Percentiles rank a stretch among this genome's conserved stretches.
phyloP scores from a whole-genome alignment of 2,329 filamentous ascomycete species.

The Fusarium chuoi region DNA sequence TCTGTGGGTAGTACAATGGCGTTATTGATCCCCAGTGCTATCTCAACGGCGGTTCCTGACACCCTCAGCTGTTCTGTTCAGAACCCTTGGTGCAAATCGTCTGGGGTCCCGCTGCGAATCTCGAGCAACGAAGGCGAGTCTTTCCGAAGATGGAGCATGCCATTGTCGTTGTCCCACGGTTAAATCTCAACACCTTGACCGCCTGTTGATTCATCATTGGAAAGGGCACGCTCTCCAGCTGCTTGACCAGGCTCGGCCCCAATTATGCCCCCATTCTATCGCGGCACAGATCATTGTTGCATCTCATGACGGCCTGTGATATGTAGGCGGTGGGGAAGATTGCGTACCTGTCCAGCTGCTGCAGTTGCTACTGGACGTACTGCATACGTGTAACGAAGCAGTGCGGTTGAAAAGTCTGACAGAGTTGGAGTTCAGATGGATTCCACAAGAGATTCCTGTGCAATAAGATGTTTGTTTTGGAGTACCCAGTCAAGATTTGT shows the following conservation, averaged over 20 bases:
- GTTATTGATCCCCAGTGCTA: conserved; percentile 38
- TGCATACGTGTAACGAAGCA: background rate
- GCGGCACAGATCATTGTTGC: conserved; percentile 42
- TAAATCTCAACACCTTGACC: conserved; percentile 34
- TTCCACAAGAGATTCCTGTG: conserved; percentile 17
- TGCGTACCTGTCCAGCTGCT: background rate
- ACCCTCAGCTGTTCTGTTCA: background rate
- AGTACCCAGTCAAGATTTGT: conserved; percentile 18
- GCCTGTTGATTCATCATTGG: conserved; percentile 34
- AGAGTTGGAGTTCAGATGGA: conserved; percentile 27
- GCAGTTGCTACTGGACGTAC: background rate
- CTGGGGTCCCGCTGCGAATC: background rate
- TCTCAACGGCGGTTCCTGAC: conserved; percentile 31
- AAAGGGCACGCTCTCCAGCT: conserved; percentile 16
- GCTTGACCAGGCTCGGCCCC: conserved; percentile 29
- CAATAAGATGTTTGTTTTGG: conserved; percentile 4
- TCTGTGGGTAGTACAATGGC: conserved; percentile 34
- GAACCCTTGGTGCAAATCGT: conserved; percentile 8
- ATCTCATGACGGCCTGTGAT: conserved; percentile 38
- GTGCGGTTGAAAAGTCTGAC: conserved; percentile 15
- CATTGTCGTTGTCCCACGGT: background rate
- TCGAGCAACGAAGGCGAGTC: conserved; percentile 3
- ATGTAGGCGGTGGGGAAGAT: conserved; percentile 35
- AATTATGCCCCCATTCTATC: conserved; percentile 29
- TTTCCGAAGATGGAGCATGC: conserved; percentile 8